Percentiles rank a stretch among this genome's conserved stretches.
These are phyloP conservation scores for Coleophoma eucalyptorum DNA, from an alignment of 2,329 filamentous ascomycete species.

Conservation along the genomic window DNA sequence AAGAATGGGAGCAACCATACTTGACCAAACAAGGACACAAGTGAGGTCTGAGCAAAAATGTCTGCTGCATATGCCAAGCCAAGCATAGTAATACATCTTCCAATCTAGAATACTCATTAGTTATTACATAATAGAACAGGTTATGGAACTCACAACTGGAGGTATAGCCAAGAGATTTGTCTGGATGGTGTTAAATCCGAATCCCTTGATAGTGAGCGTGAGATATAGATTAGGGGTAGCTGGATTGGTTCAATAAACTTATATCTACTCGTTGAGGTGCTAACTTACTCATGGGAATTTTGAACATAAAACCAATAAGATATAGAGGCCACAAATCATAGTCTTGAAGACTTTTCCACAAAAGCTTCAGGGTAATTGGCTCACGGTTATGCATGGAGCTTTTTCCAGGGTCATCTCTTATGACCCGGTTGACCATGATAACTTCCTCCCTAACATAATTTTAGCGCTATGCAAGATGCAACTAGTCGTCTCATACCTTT, in stretches of 20 bases:
- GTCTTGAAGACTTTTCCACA: conserved; percentile 42
- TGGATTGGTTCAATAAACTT: background rate
- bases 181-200: too few species aligned
- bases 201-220: conserved; percentile 1
- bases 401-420: conserved; percentile 47
- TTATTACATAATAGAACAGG: conserved; percentile 13
- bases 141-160: conserved; percentile 55
- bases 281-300: background rate
- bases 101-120: conserved; percentile 24
- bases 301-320: conserved; percentile 8
- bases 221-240: conserved; percentile 1
- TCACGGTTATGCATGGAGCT: conserved; percentile 42
- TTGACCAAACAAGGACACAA: conserved; percentile 27
- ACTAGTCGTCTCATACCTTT: too few species aligned
- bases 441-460: conserved; percentile 43
- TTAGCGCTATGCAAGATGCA: conserved; percentile 47
- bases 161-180: conserved; percentile 2
- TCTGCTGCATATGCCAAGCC: conserved; percentile 39
- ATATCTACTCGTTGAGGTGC: conserved; percentile 18
- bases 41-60: conserved; percentile 29
- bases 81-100: conserved; percentile 25
- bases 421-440: conserved; percentile 59
- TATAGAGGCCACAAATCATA: conserved; percentile 48
- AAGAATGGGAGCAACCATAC: conserved; percentile 34
- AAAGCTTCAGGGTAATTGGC: conserved; percentile 35